Evolutionary conservation across 2,329 filamentous ascomycete genomes (phyloP), one percentile per base, ranked within the genome.

Genomic region (Xylariaceae sp.): DNA sequence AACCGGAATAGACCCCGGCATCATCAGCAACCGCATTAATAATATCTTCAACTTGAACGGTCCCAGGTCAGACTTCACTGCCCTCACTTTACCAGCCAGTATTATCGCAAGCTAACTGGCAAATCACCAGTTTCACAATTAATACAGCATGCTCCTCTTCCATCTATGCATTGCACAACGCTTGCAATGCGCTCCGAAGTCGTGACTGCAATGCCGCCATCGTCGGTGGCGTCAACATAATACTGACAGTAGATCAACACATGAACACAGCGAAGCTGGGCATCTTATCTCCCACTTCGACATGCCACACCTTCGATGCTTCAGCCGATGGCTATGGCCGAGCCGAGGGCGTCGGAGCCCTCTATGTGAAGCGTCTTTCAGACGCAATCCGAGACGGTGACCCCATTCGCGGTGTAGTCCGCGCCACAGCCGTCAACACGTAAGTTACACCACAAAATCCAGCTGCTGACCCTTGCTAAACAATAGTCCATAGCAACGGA

Each of bases 101-200:
- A 42, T 39, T 13, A 39, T 35, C 18, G 18, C 2, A 39, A 10
- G 48, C 57, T 58, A 34, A 60, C 57, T 44, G 35, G 57, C 37
- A 18, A 18, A 11, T 7, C 6, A 7, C 35, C 50, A 63, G 61
- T 47, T 61, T 63, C 10, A 61, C 59, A 2, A 62, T 70, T 35
- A 69, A 75, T 54, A 76, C 74, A 3, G 74, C 73, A 3, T 76
- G 74, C 60, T 75, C 74, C 0, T 73, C 73, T 0, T 72, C 71
- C 0, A 61, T 75, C 9, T 71, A 73, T 15, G 71, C 72, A 3
- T 59, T 76, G 1, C 68, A 72, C 45, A 68, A 67, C n/a, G 72
- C 71, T 1, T 68, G 67, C 34, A 57, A 68, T 30, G 67, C 69
- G 5, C 55, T 73, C 10, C 65, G 64, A 2, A 55, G 50, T 4